Conservation (phyloP, 2,329 filamentous ascomycete genomes). For the Alternaria brassicicola region DNA sequence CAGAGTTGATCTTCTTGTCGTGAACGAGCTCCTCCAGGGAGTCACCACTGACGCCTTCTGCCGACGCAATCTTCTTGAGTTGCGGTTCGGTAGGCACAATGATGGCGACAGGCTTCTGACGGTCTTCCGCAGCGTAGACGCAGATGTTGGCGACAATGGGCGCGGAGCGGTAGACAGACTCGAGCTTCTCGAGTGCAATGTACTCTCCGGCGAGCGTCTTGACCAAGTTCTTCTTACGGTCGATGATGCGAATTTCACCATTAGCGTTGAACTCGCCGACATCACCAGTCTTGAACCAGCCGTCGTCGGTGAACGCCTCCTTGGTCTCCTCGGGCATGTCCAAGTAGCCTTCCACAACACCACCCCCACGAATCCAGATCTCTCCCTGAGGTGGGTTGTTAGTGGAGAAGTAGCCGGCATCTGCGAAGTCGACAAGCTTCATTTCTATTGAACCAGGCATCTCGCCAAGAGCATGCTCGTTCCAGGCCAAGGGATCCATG, state of each 20-base stretch:
- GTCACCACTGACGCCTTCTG: constrained; percentile 68
- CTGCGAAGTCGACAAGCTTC: constrained; percentile 88
- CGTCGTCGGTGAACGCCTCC: constrained; percentile 77
- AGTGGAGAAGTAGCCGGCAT: constrained; percentile 82
- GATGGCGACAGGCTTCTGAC: constrained; percentile 81
- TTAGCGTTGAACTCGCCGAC: constrained; percentile 85
- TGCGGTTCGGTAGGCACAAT: constrained; percentile 68
- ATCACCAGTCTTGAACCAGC: constrained; percentile 97
- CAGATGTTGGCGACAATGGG: constrained; percentile 85
- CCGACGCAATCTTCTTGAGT: constrained; percentile 61
- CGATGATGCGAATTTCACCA: constrained; percentile 85
- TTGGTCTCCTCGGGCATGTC: constrained; percentile 84
- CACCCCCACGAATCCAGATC: constrained; percentile 82
- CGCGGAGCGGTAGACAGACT: constrained; percentile 84
- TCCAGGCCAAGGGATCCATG: constrained; percentile 85
- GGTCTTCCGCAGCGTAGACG: constrained; percentile 77
- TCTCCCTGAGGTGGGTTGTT: constrained; percentile 85
- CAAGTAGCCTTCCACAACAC: constrained; percentile 80
- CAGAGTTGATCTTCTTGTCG: constrained; percentile 67
- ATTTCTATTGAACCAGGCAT: constrained; percentile 79
- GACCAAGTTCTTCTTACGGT: constrained; percentile 97
- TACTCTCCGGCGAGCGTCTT: constrained; percentile 97
- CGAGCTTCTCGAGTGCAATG: constrained; percentile 93
- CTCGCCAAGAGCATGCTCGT: constrained; percentile 76
- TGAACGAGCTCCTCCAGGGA: constrained; percentile 70